Evolutionary conservation across 331 rosid genomes (phyloP), one percentile per base, ranked within the genome.

Genomic region (Quercus lobata): DNA sequence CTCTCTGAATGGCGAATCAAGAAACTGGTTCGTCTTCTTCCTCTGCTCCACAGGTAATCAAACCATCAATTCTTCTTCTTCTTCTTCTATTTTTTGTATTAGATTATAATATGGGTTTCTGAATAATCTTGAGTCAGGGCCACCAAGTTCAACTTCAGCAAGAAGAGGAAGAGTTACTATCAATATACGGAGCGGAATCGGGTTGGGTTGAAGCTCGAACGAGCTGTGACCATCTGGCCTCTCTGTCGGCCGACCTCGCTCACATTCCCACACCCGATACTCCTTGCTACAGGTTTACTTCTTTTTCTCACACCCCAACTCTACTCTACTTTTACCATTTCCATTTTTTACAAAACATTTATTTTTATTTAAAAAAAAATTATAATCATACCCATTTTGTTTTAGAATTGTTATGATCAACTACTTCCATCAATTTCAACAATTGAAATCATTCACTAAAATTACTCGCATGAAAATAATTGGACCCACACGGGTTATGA

Each of bases 191-290:
- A 30, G 87, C 85, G 3, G 90, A 87, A 79, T 88, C 98, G 58
- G 98, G 97, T 66, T 94, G 97, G 95, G 95, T 94, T 11, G 89
- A 91, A 14, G 94, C 97, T 78, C 85, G 88, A 44, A 89, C 87
- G 19, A 84, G 77, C 0, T 92, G 98, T 54, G 90, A 87, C 12
- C 46, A 41, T 41, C 46, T 41, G 17, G 46, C 82, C 25, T 83
- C 91, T 2, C 86, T 94, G 4, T 89, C 92, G 0, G 1, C 84
- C 1, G 92, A 92, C 87, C 94, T 94, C 35, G 61, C 74, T 68
- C 97, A 91, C 57, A 91, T 94, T 71, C 97, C 97, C 46, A 25
- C 85, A 21, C 97, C 88, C 2, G 6, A 91, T 49, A 80, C 94
- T 55, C 86, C 92, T 61, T 94, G 97, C 87, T 75, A 84, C 78